phyloP scores from a whole-genome alignment of 176 grass and related monocot species.

The Dendrocalamus sinicus region DNA sequence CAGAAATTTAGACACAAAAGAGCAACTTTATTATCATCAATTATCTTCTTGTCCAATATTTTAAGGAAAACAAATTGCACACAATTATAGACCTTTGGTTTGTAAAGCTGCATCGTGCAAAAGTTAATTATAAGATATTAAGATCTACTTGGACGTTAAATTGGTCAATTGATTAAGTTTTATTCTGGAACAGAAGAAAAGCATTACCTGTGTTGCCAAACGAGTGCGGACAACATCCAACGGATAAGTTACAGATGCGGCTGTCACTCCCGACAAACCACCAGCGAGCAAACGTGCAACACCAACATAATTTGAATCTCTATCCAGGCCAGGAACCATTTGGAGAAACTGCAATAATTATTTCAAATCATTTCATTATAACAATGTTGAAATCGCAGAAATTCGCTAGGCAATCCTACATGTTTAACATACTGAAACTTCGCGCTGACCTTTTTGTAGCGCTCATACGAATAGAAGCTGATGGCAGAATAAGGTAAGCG shows the following conservation, averaged over 20 bases:
- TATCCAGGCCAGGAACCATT: slow-evolving; percentile 62
- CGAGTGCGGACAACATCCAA: slow-evolving; percentile 88
- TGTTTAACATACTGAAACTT: slow-evolving; percentile 18
- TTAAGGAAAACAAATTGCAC: slow-evolving; percentile 10
- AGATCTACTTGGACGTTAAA: neutral
- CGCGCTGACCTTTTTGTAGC: slow-evolving; percentile 74
- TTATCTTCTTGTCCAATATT: slow-evolving; percentile 1
- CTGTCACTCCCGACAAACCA: slow-evolving; percentile 86
- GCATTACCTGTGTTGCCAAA: slow-evolving; percentile 80
- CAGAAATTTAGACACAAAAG: slow-evolving; percentile 24
- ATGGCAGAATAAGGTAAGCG: slow-evolving; percentile 93
- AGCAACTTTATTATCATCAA: neutral
- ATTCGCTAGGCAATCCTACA: neutral
- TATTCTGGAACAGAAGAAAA: slow-evolving; percentile 19
- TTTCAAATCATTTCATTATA: slow-evolving; percentile 28
- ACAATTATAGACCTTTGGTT: neutral
- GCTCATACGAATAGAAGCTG: slow-evolving; percentile 86
- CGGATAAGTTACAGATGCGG: slow-evolving; percentile 90
- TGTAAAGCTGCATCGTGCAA: slow-evolving; percentile 3
- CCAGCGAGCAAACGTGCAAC: slow-evolving; percentile 66
- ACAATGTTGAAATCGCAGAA: slow-evolving; percentile 4
- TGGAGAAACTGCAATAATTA: slow-evolving; percentile 62
- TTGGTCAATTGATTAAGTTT: neutral
- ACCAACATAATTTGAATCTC: slow-evolving; percentile 60
- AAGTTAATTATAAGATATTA: neutral